Evolutionary conservation across 2,329 filamentous ascomycete genomes (phyloP).

Genomic region (Trichoderma cornu-damae): DNA sequence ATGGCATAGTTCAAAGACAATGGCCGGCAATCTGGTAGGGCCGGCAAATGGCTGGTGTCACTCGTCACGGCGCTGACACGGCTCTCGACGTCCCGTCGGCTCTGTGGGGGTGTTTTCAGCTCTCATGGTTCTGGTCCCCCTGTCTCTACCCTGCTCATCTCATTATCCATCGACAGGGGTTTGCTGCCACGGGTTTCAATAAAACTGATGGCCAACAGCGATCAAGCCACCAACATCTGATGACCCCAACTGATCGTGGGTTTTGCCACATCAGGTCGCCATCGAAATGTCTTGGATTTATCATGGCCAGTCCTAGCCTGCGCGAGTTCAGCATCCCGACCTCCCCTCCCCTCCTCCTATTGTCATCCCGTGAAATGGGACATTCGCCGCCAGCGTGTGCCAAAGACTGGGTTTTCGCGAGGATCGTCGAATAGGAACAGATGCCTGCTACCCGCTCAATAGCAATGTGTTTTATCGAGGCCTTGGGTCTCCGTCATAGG

Average conservation of each 20-base stretch:
- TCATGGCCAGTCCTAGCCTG: not conserved
- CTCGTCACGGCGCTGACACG: not conserved
- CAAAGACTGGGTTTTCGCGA: not conserved
- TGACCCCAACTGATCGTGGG: conserved; percentile 8
- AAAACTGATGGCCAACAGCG: not conserved
- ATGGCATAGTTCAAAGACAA: not conserved
- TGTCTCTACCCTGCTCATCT: conserved; percentile 10
- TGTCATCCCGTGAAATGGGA: conserved; percentile 1
- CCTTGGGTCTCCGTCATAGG: not conserved
- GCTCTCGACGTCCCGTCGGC: not conserved
- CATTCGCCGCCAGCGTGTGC: not conserved
- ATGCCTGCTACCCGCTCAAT: not conserved
- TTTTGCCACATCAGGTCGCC: conserved; percentile 3
- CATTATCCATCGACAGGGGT: conserved; percentile 6
- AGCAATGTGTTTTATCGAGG: conserved; percentile 1
- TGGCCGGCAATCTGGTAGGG: conserved; percentile 7
- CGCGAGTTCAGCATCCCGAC: conserved; percentile 1
- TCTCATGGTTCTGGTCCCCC: conserved; percentile 3
- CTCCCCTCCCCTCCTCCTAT: not conserved
- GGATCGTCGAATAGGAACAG: not conserved
- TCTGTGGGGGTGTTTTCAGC: conserved; percentile 12
- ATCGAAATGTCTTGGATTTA: conserved; percentile 16
- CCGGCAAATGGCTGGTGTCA: not conserved
- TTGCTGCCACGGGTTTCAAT: not conserved
- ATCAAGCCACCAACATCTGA: conserved; percentile 16